Base-by-base conservation (phyloP, 768 basidiomycete species). In the Macrocybe gigantea region DNA sequence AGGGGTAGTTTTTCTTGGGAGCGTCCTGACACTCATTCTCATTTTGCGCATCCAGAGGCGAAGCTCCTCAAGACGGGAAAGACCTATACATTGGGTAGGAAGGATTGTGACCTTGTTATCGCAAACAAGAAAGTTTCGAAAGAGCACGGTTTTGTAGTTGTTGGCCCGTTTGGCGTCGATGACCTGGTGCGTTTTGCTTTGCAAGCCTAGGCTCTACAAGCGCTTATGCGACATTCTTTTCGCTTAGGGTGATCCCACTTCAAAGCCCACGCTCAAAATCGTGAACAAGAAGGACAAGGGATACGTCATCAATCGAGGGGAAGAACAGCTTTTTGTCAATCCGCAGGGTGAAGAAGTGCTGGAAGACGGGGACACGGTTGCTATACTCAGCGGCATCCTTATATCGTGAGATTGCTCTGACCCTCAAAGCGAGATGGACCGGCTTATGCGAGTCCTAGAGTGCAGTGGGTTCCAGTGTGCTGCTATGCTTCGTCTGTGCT, bases 41-140 rank as follows among this genome's bases (percentile, higher is more conserved):
- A 22, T 22, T 22, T 22, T 11, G 7, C 47, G 34, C 32, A 32
- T 29, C 13, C 49, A 69, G 68, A 67, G 51, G 50, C 53, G 9
- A 88, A 87, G 58, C 62, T 88, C 14, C 67, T 90, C 38, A 87
- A 83, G 60, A 70, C 83, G 1, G 75, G 76, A 11, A 71, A 63
- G 34, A 68, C 67, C 9, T 82, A 86, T 48, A 34, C 56, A 0
- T 53, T 89, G 1, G 85, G 85, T 11, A 71, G 88, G 37, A 83
- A 78, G 61, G 77, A 72, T 1, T 63, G 64, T 38, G 67, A 69
- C 0, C 64, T 90, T 1, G 30, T 71, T 4, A 64, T 89, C 40
- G 75, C 74, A 49, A 73, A 71, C 65, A 81, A 80, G 57, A 83
- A 79, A 58, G 71, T 91, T 40, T 89, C 87, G 0, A 70, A 73